Evolutionary conservation across 257 asterid genomes (phyloP).

Genomic region (Solanum habrochaites): DNA sequence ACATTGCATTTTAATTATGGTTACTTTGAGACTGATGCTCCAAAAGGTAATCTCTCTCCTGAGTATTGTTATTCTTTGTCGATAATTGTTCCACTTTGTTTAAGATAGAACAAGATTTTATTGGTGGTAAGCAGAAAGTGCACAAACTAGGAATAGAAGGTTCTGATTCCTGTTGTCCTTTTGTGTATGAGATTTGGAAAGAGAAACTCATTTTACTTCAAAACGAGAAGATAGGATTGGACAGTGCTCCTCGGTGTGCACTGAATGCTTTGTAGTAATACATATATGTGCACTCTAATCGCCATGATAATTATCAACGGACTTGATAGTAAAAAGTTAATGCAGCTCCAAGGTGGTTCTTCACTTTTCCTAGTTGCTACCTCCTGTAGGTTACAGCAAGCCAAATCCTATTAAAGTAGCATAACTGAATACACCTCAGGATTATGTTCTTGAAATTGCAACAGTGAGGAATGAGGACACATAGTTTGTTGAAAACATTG

Average conservation of each 20-base stretch:
- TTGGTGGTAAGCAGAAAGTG: background rate
- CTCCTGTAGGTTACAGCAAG: background rate
- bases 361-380: background rate
- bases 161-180: background rate
- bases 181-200: background rate
- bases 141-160: background rate
- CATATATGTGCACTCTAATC: background rate
- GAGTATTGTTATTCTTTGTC: background rate
- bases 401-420: background rate
- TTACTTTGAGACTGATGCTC: constrained; percentile 92
- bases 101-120: background rate
- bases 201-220: background rate
- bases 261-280: background rate
- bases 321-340: background rate
- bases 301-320: background rate
- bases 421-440: background rate
- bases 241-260: background rate
- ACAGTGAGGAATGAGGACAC: background rate
- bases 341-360: background rate
- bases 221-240: background rate
- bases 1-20: constrained; percentile 93
- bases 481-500: background rate
- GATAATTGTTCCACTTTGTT: background rate
- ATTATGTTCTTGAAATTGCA: background rate
- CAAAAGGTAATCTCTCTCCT: constrained; percentile 43